Evolutionary conservation across 208 protist species (phyloP), one percentile per base, ranked within the genome.

Genomic region (Acanthamoeba rhysodes): DNA sequence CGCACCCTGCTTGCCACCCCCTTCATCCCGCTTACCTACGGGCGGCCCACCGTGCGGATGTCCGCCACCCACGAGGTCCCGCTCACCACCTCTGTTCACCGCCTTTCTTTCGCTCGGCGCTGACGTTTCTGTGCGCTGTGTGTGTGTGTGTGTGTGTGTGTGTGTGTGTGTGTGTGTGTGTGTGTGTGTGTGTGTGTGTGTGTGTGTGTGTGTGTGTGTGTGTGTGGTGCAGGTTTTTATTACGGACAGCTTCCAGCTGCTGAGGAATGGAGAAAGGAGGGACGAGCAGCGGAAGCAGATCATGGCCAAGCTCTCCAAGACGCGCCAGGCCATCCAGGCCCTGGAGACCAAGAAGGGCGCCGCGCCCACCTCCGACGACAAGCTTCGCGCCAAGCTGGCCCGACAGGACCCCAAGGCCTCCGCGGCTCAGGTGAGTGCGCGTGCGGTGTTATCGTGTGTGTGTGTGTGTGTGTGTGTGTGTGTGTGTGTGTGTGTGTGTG

Each of bases 11-110:
- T 87, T 12, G 37, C 45, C 45, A 59, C 48, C 14, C 78, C 48
- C 5, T 87, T 87, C 50, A 87, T 87, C 48, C 78, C 78, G 29
- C 48, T 87, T 6, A 87, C 78, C 29, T 29, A 62, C 24, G 78
- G 50, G 6, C 37, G 78, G 29, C 16, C 78, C 37, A 12, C 12
- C 5, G 50, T 34, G 5, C 18, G 78, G 27, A 87, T 87, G 78
- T 29, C 48, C n/a, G 34, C 78, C 24, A 20, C 50, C n/a, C 78
- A 87, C 29, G 78, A 87, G 78, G 78, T 84, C 2, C 70, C 18
- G 3, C 62, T 27, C 62, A 70, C 45, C 45, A 48, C 45, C 45
- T 4, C 45, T 9, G 2, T 12, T 7, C 45, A n/a, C 66, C 29
- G 66, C 2, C 29, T 37, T 72, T 24, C 29, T 37, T 72, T 12